Evolutionary conservation across 768 basidiomycete genomes (phyloP), one percentile per base, ranked within the genome.

Genomic region (Leccinum truebloodii): DNA sequence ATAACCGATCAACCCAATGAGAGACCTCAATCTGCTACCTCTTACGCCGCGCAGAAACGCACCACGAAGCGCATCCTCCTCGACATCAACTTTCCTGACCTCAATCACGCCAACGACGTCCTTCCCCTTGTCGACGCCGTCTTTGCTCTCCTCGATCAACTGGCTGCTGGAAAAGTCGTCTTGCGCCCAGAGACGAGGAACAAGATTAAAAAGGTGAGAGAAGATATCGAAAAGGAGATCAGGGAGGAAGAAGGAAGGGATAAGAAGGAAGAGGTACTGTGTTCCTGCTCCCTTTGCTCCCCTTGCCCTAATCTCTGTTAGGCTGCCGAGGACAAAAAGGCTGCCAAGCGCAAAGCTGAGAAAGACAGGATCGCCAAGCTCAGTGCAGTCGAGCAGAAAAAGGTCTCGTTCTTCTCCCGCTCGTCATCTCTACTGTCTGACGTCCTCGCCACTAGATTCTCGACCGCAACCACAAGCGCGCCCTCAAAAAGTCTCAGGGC

Each of bases 1-100:
- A 90, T 93, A 57, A 93, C 94, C 26, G 95, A 97, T 78, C 91
- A 94, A 69, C 92, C 94, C 8, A 79, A 86, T 55, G 79, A 81
- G 24, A 86, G 90, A 57, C 95, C 95, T 1, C 61, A 68, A 1
- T 71, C 76, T 3, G 82, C 85, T 1, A 60, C 87, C 48, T 68
- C 82, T 5, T 72, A 83, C 41, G 73, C 79, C 52, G 73, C 84
- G 48, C 65, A 63, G 20, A 72, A 59, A 44, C 63, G 55, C 24
- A 82, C 83, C 61, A 80, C 85, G 66, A 91, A 93, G 69, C 92
- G 89, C 66, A 80, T 96, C 68, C 81, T 92, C 55, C 80, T 97
- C 55, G 83, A 82, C 46, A 76, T 95, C 53, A 70, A 71, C 34
- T 75, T 83, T 20, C 90, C 91, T 6, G 74, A 83, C 30, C 28